Evolutionary conservation across 1,139 yeast genomes (phyloP).

Genomic region (Zygosaccharomyces sapae): DNA sequence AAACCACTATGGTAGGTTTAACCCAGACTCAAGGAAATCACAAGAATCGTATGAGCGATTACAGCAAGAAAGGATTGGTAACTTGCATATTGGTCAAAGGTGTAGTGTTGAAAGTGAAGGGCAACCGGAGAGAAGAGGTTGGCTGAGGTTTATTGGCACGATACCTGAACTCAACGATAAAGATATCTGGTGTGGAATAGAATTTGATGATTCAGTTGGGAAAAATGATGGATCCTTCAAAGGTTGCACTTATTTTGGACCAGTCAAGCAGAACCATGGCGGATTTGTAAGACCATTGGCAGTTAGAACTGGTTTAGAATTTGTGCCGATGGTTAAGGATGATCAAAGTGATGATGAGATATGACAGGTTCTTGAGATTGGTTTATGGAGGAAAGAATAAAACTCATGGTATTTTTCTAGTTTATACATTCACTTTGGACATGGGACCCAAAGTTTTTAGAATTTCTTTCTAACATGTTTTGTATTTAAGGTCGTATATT

Average conservation of each 20-base stretch:
- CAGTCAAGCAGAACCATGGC: slow-evolving; percentile 54
- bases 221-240: slow-evolving; percentile 77
- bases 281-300: slow-evolving; percentile 50
- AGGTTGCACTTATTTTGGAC: slow-evolving; percentile 60
- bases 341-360: slow-evolving; percentile 21
- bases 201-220: slow-evolving; percentile 66
- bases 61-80: slow-evolving; percentile 33
- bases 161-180: slow-evolving; percentile 50
- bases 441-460: no score
- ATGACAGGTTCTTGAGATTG: no score
- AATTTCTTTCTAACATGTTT: no score
- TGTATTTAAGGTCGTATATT: background rate
- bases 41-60: slow-evolving; percentile 29
- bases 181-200: slow-evolving; percentile 74
- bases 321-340: slow-evolving; percentile 20
- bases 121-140: slow-evolving; percentile 52
- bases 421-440: no score
- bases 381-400: no score
- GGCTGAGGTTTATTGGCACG: slow-evolving; percentile 61
- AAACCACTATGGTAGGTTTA: slow-evolving; percentile 66
- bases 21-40: slow-evolving; percentile 45
- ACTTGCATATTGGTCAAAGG: slow-evolving; percentile 36
- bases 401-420: no score
- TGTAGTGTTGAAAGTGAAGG: slow-evolving; percentile 29
- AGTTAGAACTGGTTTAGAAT: slow-evolving; percentile 28